phyloP scores from a whole-genome alignment of 495 filamentous ascomycete genomes.

The Trichoderma erinaceum region DNA sequence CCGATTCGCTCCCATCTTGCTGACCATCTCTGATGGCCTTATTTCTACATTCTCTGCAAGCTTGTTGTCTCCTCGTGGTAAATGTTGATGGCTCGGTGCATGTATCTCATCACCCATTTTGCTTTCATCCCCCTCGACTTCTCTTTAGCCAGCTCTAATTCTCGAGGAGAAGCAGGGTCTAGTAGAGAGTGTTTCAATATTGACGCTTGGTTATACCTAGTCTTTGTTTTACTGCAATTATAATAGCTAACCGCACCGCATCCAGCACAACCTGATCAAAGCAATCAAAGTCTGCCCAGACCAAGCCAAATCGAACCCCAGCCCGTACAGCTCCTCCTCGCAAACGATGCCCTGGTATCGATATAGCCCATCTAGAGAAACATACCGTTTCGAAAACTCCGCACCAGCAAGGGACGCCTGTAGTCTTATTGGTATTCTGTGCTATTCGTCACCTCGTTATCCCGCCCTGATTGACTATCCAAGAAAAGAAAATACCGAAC shows the following conservation, averaged over 20 bases:
- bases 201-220: neutral
- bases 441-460: neutral
- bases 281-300: neutral
- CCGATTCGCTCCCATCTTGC: neutral
- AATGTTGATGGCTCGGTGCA: neutral
- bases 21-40: neutral
- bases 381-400: neutral
- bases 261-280: neutral
- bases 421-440: neutral
- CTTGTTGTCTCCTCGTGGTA: neutral
- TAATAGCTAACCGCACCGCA: neutral
- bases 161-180: too few relatives aligned
- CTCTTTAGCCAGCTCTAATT: neutral
- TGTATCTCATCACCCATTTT: neutral
- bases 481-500: neutral
- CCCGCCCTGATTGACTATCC: neutral
- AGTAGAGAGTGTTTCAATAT: neutral
- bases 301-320: neutral
- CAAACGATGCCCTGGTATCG: neutral
- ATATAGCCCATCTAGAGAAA: neutral
- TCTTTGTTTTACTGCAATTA: neutral
- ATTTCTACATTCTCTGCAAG: neutral
- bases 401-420: neutral
- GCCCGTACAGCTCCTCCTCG: neutral
- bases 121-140: too few relatives aligned